Conservation (phyloP, 352 stramenopile species). For the Sclerospora graminicola region DNA sequence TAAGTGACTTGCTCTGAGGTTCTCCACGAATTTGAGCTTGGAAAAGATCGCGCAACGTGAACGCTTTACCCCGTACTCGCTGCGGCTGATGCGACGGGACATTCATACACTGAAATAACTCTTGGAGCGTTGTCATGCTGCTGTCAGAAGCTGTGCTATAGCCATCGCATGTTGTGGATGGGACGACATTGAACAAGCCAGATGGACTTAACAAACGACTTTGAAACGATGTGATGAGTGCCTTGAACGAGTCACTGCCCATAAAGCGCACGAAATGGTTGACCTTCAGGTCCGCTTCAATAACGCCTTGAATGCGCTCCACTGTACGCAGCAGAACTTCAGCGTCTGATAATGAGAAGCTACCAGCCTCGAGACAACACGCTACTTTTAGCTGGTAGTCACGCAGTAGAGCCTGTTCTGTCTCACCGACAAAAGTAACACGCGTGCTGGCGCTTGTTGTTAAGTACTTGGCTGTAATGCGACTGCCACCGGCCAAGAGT, state of each 20-base stretch:
- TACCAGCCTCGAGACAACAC: conserved; percentile 46
- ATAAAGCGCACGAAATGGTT: conserved; percentile 86
- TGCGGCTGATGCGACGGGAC: conserved; percentile 73
- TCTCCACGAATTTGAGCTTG: conserved; percentile 53
- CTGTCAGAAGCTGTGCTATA: conserved; percentile 49
- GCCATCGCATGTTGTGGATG: conserved; percentile 16
- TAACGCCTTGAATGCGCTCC: conserved; percentile 37
- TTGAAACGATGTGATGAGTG: conserved; percentile 64
- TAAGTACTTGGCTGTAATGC: conserved; percentile 58
- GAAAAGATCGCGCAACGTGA: conserved; percentile 52
- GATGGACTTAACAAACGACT: conserved; percentile 63
- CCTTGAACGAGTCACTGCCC: conserved; percentile 70
- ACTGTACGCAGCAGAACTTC: conserved; percentile 48
- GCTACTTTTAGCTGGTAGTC: conserved; percentile 54
- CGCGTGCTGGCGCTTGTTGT: conserved; percentile 34
- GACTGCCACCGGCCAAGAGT: conserved; percentile 38
- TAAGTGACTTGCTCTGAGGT: conserved; percentile 44
- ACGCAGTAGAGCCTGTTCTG: conserved; percentile 38
- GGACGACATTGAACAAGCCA: conserved; percentile 16
- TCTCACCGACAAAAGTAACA: conserved; percentile 64
- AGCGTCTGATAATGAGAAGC: conserved; percentile 56
- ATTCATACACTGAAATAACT: conserved; percentile 86
- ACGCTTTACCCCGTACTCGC: conserved; percentile 59
- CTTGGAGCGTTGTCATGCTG: conserved; percentile 76
- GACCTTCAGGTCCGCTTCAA: conserved; percentile 73